Conservation (phyloP, 495 filamentous ascomycete genomes). For the Clohesyomyces aquaticus region DNA sequence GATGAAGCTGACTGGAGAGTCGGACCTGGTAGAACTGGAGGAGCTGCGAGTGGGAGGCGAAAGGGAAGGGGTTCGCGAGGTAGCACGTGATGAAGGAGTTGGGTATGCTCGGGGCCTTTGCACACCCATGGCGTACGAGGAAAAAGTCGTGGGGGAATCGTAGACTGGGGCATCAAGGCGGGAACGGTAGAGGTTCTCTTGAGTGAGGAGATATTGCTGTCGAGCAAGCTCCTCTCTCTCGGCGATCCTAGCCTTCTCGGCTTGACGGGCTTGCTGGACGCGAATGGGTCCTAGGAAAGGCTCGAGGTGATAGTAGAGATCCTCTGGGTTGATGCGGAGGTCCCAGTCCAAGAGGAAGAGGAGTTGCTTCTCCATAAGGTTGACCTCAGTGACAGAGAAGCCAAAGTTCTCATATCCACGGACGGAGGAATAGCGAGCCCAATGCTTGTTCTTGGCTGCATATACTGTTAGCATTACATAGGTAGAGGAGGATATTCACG, state of each 20-base stretch:
- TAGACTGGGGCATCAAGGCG: constrained; percentile 34
- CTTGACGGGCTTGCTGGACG: constrained; percentile 44
- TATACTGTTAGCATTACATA: too few relatives aligned
- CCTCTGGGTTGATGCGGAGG: constrained; percentile 76
- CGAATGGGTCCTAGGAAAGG: constrained; percentile 87
- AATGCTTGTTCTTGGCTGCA: constrained; percentile 81
- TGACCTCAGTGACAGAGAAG: constrained; percentile 92
- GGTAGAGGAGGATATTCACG: too few relatives aligned
- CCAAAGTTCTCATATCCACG: constrained; percentile 79
- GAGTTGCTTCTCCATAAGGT: constrained; percentile 98
- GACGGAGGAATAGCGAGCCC: constrained; percentile 85
- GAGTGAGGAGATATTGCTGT: constrained; percentile 39
- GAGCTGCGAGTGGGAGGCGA: constrained; percentile 50
- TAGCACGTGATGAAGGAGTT: constrained; percentile 35
- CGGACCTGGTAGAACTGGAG: constrained; percentile 42
- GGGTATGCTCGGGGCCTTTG: constrained; percentile 32
- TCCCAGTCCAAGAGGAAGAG: constrained; percentile 95
- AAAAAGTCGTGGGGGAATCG: constrained; percentile 28
- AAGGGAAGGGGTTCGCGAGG: constrained; percentile 49
- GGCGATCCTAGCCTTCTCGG: constrained; percentile 50
- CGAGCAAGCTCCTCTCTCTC: constrained; percentile 50
- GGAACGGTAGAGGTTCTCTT: constrained; percentile 41
- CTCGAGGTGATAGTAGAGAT: constrained; percentile 86
- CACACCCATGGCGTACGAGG: constrained; percentile 32
- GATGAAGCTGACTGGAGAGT: constrained; percentile 37